Percentiles rank a stretch among this genome's conserved stretches.
phyloP scores from a whole-genome alignment of 805 yeast genomes.

The Candida coleopterorum region DNA sequence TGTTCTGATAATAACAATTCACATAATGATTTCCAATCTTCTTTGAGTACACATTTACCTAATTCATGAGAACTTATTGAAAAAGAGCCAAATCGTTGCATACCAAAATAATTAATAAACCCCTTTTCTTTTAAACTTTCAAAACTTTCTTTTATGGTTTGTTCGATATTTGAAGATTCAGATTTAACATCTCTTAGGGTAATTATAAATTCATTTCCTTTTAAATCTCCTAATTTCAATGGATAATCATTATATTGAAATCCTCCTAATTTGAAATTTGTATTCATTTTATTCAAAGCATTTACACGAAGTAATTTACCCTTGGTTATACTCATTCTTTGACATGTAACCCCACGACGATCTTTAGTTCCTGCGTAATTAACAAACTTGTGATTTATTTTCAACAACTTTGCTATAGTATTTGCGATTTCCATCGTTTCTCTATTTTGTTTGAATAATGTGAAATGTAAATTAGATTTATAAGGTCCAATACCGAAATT shows the following conservation, averaged over 20 bases:
- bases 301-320: conserved; percentile 72
- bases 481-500: conserved; percentile 72
- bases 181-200: conserved; percentile 70
- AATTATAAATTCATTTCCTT: conserved; percentile 85
- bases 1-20: conserved; percentile 81
- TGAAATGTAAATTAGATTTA: conserved; percentile 66
- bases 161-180: conserved; percentile 13
- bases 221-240: conserved; percentile 73
- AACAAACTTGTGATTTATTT: conserved; percentile 65
- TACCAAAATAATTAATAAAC: conserved; percentile 92
- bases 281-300: conserved; percentile 61
- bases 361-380: conserved; percentile 96
- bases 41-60: conserved; percentile 67
- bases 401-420: conserved; percentile 63
- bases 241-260: conserved; percentile 61
- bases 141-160: conserved; percentile 48
- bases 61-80: conserved; percentile 85
- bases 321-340: conserved; percentile 63
- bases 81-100: conserved; percentile 97
- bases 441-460: conserved; percentile 87
- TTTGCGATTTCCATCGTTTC: conserved; percentile 96
- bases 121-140: conserved; percentile 61
- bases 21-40: conserved; percentile 77
- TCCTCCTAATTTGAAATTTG: conserved; percentile 54
- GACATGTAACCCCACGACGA: conserved; percentile 93